Base-by-base conservation (phyloP, 1,284 basidiomycete genomes). In the Moesziomyces globuligerus region DNA sequence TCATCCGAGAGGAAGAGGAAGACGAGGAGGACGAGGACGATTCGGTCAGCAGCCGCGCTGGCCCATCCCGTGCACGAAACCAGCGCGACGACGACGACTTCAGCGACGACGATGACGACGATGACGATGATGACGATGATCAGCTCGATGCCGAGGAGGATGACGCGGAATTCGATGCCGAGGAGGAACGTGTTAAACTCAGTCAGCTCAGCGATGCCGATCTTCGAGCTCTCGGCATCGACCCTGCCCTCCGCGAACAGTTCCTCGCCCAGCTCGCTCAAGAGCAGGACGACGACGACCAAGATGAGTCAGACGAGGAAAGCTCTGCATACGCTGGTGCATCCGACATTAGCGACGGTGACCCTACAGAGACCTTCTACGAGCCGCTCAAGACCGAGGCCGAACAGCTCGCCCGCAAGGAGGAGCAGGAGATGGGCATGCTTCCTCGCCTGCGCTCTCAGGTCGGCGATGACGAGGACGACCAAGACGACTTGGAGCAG, bases 361-460 rank as follows among this genome's bases (percentile, higher is more conserved):
- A 76, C 34, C 67, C 71, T 6, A 70, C 69, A 46, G 62, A 75
- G 39, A 56, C 79, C 26, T 72, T 67, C 46, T 67, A 73, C 42
- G 79, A 80, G 55, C 79, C 79, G 17, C 72, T 81, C 49, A 71
- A 72, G 29, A 74, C 64, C 11, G 79, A 81, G 46, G 72, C 75
- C 20, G 70, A 80, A 46, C 79, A 81, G 50, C 61, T 54, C 29
- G 50, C 41, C 42, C 69, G 74, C 43, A 78, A 77, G 49, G 65
- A 71, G 46, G 68, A 75, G 39, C 55, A 76, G 42, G 77, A 78
- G 55, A 59, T 57, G 41, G 60, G 59, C 9, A 62, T 75, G 50
- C 48, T 71, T 6, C 68, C 68, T 0, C 53, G 68, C 20, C 45
- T 71, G 25, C 57, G 68, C 25, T 71, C 68, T 9, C 68, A 71